Evolutionary conservation across 2,329 filamentous ascomycete species (phyloP).

Genomic region (Xylariomycetidae sp.): DNA sequence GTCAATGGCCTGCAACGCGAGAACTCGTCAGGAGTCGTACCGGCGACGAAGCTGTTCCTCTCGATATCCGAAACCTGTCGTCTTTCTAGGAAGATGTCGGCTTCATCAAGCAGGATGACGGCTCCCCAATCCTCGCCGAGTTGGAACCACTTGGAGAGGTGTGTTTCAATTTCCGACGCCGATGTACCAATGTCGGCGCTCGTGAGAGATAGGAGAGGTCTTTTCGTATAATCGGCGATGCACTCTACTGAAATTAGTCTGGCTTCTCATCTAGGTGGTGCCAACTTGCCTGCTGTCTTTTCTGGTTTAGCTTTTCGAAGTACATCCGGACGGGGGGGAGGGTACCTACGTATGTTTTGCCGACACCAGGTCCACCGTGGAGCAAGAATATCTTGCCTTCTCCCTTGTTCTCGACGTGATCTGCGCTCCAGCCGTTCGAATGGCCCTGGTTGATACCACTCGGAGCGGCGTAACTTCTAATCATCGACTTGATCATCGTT

Average conservation of each 20-base stretch:
- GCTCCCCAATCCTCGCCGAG: slow-evolving; percentile 3
- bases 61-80: not conserved
- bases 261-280: too few species aligned
- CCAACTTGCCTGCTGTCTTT: too few species aligned
- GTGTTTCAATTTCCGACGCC: not conserved
- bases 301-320: too few species aligned
- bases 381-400: slow-evolving; percentile 19
- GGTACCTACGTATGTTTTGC: slow-evolving; percentile 15
- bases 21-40: too few species aligned
- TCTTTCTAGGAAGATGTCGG: slow-evolving; percentile 2
- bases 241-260: too few species aligned
- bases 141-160: slow-evolving; percentile 2
- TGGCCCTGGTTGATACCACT: not conserved
- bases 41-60: slow-evolving; percentile 1
- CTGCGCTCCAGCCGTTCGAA: slow-evolving; percentile 10
- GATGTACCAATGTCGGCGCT: slow-evolving; percentile 3
- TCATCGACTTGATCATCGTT: slow-evolving; percentile 10
- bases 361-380: slow-evolving; percentile 19
- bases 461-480: slow-evolving; percentile 3
- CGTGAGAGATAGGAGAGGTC: slow-evolving; percentile 1
- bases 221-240: slow-evolving; percentile 1
- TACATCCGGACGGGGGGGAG: too few species aligned
- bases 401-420: slow-evolving; percentile 19
- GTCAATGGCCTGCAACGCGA: too few species aligned
- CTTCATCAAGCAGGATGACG: slow-evolving; percentile 7